These are phyloP conservation scores for Colletotrichum spaethianum DNA, from an alignment of 2,329 filamentous ascomycete species.

Conservation along the genomic window DNA sequence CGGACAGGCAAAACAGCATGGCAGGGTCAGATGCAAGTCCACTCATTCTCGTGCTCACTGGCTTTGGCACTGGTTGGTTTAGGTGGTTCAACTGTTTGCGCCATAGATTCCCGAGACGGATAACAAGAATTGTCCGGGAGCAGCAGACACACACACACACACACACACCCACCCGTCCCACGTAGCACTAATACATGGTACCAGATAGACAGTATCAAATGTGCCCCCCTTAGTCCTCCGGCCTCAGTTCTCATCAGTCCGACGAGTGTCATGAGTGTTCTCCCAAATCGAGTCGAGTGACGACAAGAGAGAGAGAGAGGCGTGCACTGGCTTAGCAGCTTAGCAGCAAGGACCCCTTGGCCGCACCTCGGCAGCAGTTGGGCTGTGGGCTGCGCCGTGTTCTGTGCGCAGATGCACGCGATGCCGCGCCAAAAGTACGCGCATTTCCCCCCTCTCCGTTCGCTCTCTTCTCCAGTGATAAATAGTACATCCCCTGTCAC, in stretches of 20 bases:
- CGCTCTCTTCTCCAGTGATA: too few relatives aligned
- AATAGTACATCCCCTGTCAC: too few relatives aligned
- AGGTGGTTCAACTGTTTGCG: neutral
- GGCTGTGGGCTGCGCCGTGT: too few relatives aligned
- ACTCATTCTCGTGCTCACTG: neutral
- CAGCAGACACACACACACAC: neutral
- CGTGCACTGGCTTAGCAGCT: neutral
- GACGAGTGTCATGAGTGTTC: neutral
- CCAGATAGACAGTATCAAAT: neutral
- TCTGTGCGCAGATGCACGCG: constrained; percentile 2
- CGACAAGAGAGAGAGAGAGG: too few relatives aligned
- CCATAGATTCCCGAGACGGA: neutral
- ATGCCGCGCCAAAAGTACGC: constrained; percentile 17
- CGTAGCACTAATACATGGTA: too few relatives aligned
- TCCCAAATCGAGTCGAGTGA: neutral
- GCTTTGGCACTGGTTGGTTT: neutral
- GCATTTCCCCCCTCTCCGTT: neutral
- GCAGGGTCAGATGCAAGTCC: constrained; percentile 8
- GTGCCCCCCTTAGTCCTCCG: too few relatives aligned
- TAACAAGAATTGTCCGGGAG: constrained; percentile 1
- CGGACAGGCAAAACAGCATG: neutral
- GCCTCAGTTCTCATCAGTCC: neutral
- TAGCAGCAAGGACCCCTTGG: too few relatives aligned
- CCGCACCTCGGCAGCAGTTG: neutral
- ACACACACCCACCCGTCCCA: too few relatives aligned